These are phyloP conservation scores for Thelephora ganbajun DNA, from an alignment of 768 basidiomycete species.

Conservation along the genomic window DNA sequence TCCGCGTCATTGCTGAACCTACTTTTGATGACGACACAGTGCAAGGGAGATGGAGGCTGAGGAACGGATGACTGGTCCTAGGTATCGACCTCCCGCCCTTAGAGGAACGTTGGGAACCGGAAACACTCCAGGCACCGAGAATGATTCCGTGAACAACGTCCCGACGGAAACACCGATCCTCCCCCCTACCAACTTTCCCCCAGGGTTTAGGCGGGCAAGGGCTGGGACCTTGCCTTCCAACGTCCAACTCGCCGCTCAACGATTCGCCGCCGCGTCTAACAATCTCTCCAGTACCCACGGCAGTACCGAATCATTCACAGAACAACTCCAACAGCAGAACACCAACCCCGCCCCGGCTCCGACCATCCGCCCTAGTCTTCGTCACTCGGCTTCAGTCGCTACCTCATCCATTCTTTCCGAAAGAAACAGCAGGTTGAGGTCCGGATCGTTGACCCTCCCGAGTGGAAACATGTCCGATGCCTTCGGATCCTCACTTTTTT, in stretches of 20 bases:
- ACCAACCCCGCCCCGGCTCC: constrained; percentile 29
- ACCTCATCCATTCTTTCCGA: constrained; percentile 42
- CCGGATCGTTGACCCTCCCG: constrained; percentile 84
- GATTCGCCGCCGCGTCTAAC: constrained; percentile 56
- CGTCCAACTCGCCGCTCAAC: constrained; percentile 76
- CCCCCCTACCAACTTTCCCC: constrained; percentile 65
- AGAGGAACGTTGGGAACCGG: constrained; percentile 43
- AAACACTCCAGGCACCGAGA: constrained; percentile 62
- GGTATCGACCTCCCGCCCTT: constrained; percentile 76
- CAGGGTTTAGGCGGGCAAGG: constrained; percentile 87
- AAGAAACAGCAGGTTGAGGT: constrained; percentile 74
- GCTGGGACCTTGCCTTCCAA: constrained; percentile 97
- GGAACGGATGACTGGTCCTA: constrained; percentile 40
- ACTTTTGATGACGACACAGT: constrained; percentile 24
- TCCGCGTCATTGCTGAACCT: constrained; percentile 9
- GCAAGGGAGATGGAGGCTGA: constrained; percentile 79
- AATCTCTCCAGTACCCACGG: constrained; percentile 33
- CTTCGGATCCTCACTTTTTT: constrained; percentile 81
- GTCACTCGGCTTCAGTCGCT: constrained; percentile 63
- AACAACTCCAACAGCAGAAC: constrained; percentile 25
- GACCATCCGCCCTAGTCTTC: constrained; percentile 43
- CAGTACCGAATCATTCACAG: constrained; percentile 33
- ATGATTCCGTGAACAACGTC: constrained; percentile 40
- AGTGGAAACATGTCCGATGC: constrained; percentile 55
- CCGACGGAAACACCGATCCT: constrained; percentile 42